phyloP scores from a whole-genome alignment of 305 asterid genomes.

The Solanum hybrid region DNA sequence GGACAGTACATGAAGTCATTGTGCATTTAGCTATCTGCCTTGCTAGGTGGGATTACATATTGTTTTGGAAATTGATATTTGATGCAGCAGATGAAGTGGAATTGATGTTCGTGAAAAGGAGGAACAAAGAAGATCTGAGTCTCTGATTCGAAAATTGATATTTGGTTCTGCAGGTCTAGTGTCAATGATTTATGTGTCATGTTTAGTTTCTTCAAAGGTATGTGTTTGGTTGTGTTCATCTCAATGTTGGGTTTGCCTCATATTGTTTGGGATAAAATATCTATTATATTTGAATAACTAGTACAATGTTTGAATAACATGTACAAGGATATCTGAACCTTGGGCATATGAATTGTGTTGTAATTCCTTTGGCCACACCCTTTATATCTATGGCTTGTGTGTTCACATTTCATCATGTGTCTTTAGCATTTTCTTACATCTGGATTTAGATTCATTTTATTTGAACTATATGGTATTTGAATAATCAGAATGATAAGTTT shows the following conservation, averaged over 20 bases:
- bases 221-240: neutral
- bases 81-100: constrained; percentile 98
- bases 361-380: too few relatives aligned
- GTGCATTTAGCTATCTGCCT: constrained; percentile 73
- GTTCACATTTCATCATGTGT: too few relatives aligned
- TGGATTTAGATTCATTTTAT: too few relatives aligned
- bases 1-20: constrained; percentile 62
- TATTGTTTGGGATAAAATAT: neutral
- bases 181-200: neutral
- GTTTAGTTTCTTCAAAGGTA: neutral
- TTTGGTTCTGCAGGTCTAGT: neutral
- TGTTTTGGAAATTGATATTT: constrained; percentile 79
- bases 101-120: constrained; percentile 81
- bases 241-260: neutral
- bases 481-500: too few relatives aligned
- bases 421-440: too few relatives aligned
- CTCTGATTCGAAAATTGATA: neutral
- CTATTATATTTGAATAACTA: too few relatives aligned
- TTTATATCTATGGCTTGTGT: too few relatives aligned
- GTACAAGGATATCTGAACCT: too few relatives aligned
- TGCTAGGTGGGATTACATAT: constrained; percentile 97
- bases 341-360: too few relatives aligned
- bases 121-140: neutral
- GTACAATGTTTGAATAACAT: too few relatives aligned
- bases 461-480: too few relatives aligned